Evolutionary conservation across 129 eudicot species (phyloP).

Genomic region (Centaurea solstitialis): DNA sequence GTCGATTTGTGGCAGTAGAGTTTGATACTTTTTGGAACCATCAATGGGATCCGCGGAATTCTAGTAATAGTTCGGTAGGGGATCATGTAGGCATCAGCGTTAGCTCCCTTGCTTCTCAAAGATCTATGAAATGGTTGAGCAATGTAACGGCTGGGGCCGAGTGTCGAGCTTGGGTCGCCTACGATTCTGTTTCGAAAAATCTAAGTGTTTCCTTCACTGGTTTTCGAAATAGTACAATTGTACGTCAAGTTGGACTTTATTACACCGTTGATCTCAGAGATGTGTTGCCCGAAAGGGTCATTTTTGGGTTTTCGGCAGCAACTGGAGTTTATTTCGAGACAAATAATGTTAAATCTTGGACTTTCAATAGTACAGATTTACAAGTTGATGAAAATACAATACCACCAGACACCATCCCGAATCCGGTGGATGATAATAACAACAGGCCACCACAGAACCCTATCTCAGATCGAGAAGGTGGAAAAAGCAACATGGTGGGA

Average conservation of each 20-base stretch:
- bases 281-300: constrained; percentile 23
- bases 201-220: constrained; percentile 28
- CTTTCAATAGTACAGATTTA: constrained; percentile 11
- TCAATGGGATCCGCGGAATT: constrained; percentile 29
- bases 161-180: constrained; percentile 43
- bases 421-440: not conserved
- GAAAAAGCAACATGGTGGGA: constrained; percentile 4
- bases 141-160: constrained; percentile 8
- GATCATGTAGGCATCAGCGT: constrained; percentile 48
- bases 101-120: constrained; percentile 11
- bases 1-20: constrained; percentile 51
- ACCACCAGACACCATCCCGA: not conserved
- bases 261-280: constrained; percentile 27
- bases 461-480: not conserved
- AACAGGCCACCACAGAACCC: not conserved
- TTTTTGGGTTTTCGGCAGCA: constrained; percentile 37
- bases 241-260: constrained; percentile 3
- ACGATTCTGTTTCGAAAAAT: constrained; percentile 29
- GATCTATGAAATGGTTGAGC: constrained; percentile 24
- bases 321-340: not conserved
- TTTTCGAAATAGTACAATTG: not conserved
- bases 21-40: constrained; percentile 38
- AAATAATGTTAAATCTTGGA: constrained; percentile 25
- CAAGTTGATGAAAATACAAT: not conserved
- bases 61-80: not conserved